These are phyloP conservation scores for Aspergillus carlsbadensis DNA, from an alignment of 495 filamentous ascomycete genomes.

Conservation along the genomic window DNA sequence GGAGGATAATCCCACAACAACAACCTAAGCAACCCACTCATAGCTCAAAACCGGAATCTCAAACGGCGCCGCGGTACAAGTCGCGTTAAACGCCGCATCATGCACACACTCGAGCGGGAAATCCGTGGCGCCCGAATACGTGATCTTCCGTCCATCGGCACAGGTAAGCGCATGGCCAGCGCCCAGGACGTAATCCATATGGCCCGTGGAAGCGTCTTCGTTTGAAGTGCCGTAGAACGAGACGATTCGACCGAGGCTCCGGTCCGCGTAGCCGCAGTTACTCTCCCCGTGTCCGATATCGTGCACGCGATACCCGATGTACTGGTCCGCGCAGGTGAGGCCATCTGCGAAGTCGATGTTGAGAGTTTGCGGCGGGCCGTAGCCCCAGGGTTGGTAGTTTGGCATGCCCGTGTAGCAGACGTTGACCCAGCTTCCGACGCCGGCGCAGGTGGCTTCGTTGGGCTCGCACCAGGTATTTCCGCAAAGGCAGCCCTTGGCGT, in stretches of 20 bases:
- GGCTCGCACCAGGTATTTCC: conserved; percentile 28
- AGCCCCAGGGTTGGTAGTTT: conserved; percentile 37
- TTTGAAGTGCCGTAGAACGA: conserved; percentile 35
- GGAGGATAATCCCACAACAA: too few relatives aligned
- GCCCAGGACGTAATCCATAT: conserved; percentile 35
- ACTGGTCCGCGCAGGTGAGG: conserved; percentile 33
- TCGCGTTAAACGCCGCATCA: conserved; percentile 34
- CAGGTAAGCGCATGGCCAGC: conserved; percentile 34
- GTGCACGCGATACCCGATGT: conserved; percentile 36
- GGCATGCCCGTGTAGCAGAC: conserved; percentile 40
- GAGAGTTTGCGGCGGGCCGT: conserved; percentile 33
- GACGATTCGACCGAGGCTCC: conserved; percentile 29
- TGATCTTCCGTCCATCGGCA: conserved; percentile 35
- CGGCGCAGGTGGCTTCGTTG: conserved; percentile 30
- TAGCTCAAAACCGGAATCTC: conserved; percentile 33
- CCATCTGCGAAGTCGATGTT: conserved; percentile 34
- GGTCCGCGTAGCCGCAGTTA: conserved; percentile 38
- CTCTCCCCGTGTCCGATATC: conserved; percentile 34
- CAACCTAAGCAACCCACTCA: conserved; percentile 24
- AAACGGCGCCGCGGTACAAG: conserved; percentile 32
- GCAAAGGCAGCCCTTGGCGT: conserved; percentile 32
- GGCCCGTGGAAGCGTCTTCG: conserved; percentile 19
- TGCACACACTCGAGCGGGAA: conserved; percentile 29
- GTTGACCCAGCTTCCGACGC: conserved; percentile 28
- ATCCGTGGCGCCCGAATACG: conserved; percentile 32